These are phyloP conservation scores for Hypoxylon cercidicola DNA, from an alignment of 495 filamentous ascomycete species.

Conservation along the genomic window DNA sequence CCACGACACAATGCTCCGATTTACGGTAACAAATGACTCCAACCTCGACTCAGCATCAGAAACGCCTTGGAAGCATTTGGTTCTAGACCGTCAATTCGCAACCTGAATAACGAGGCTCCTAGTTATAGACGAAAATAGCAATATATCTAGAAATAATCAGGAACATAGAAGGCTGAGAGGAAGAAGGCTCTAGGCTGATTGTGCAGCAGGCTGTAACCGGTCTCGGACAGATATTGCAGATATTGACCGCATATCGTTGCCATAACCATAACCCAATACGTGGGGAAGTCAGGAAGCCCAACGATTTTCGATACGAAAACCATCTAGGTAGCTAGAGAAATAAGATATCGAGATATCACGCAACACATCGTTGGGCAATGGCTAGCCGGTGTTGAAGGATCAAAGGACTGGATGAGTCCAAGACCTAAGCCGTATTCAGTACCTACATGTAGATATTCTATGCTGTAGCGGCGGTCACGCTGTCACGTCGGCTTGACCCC, in stretches of 20 bases:
- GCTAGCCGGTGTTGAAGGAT: conserved; percentile 10
- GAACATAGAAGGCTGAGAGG: conserved; percentile 14
- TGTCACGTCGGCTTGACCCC: conserved; percentile 21
- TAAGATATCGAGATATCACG: conserved; percentile 7
- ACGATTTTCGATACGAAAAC: conserved; percentile 14
- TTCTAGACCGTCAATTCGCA: background rate
- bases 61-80: conserved; percentile 2
- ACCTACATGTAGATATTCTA: conserved; percentile 3
- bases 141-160: background rate
- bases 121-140: conserved; percentile 27
- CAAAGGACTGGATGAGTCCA: conserved; percentile 10
- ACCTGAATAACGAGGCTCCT: conserved; percentile 26
- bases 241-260: background rate
- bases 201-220: background rate
- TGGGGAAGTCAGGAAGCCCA: background rate
- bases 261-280: background rate
- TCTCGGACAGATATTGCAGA: background rate
- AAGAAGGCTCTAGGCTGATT: conserved; percentile 26
- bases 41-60: conserved; percentile 21
- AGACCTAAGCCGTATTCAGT: conserved; percentile 7
- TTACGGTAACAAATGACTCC: conserved; percentile 27
- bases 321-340: background rate
- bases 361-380: conserved; percentile 17
- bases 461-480: conserved; percentile 4
- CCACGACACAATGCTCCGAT: conserved; percentile 20